Evolutionary conservation across 2,329 filamentous ascomycete species (phyloP), one percentile per base, ranked within the genome.

Genomic region (Talaromyces sp.): DNA sequence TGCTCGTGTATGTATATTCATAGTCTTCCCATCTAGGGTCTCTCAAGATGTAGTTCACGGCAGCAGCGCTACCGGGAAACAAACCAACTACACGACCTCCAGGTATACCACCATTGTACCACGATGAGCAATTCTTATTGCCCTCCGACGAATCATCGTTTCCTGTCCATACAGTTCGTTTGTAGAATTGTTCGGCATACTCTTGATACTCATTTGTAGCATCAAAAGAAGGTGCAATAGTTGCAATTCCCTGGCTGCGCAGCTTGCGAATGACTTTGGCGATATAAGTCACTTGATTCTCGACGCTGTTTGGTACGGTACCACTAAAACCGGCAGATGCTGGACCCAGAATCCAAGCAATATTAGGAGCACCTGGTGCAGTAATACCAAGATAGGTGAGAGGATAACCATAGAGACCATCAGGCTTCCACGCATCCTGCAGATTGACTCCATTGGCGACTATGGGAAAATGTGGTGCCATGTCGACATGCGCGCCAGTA

Each of bases 251-350:
- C 73, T 92, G 88, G 3, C 83, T 81, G 0, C 83, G 83, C 0
- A 87, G 81, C 70, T 92, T 92, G 56, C 89, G 86, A 0, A 92
- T 78, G 1, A 91, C 77, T 69, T 88, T 88, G 16, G 88, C 87
- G 64, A 86, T 83, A 73, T 89, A 90, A 0, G 86, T 84, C 1
- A 90, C 74, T 68, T 90, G 86, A 6, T 84, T 87, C 74, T 92
- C 90, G 27, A 89, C 82, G 65, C 82, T 84, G 70, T 90, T 86
- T 1, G 89, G 88, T 0, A 91, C 85, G 0, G 87, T 91, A 0
- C 89, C 89, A 1, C 85, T 86, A 1, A 85, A 82, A 0, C 86
- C 87, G 0, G 83, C 81, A 1, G 82, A 81, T 69, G 88, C 82
- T 0, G 88, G 87, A 0, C 88, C 89, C 33, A 85, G 83, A 6